These are phyloP conservation scores for Aureobasidium subglaciale DNA, from an alignment of 2,329 filamentous ascomycete genomes.

Conservation along the genomic window DNA sequence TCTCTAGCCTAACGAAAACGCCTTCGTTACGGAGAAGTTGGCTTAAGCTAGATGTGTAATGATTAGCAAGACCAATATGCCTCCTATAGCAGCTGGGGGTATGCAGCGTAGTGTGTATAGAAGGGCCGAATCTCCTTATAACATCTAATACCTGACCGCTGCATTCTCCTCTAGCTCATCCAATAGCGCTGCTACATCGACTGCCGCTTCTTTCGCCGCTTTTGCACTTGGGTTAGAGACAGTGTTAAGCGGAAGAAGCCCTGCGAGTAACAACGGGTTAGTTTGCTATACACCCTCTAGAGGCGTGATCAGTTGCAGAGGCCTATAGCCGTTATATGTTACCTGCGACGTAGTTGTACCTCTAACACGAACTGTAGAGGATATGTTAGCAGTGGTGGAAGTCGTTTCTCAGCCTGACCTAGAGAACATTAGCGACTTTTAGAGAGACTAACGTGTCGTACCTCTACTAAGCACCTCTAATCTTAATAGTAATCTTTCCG, in stretches of 20 bases:
- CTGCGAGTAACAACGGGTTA: constrained; percentile 50
- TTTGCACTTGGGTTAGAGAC: constrained; percentile 52
- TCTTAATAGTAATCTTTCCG: constrained; percentile 19
- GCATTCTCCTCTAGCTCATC: constrained; percentile 53
- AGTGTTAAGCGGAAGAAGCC: constrained; percentile 49
- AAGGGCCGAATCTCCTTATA: constrained; percentile 51
- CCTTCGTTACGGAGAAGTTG: constrained; percentile 43
- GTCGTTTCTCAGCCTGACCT: constrained; percentile 41
- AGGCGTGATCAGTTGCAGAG: constrained; percentile 45
- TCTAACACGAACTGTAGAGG: constrained; percentile 44
- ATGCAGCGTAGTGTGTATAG: constrained; percentile 53
- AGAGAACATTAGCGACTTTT: constrained; percentile 45
- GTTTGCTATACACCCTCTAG: constrained; percentile 51
- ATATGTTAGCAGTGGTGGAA: constrained; percentile 45
- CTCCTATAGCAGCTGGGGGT: constrained; percentile 52
- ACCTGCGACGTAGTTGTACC: constrained; percentile 51
- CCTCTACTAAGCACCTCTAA: constrained; percentile 32
- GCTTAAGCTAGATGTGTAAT: constrained; percentile 45
- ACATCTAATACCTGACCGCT: constrained; percentile 45
- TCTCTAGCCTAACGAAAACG: constrained; percentile 46
- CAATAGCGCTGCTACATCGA: constrained; percentile 48
- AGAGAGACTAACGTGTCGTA: constrained; percentile 45
- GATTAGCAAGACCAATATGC: constrained; percentile 54
- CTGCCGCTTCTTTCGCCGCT: constrained; percentile 43
- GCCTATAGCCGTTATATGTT: constrained; percentile 50